Percentiles rank a stretch among this genome's conserved stretches.
Evolutionary conservation across 2,329 filamentous ascomycete genomes (phyloP).

Genomic region (Sclerotinia glacialis): DNA sequence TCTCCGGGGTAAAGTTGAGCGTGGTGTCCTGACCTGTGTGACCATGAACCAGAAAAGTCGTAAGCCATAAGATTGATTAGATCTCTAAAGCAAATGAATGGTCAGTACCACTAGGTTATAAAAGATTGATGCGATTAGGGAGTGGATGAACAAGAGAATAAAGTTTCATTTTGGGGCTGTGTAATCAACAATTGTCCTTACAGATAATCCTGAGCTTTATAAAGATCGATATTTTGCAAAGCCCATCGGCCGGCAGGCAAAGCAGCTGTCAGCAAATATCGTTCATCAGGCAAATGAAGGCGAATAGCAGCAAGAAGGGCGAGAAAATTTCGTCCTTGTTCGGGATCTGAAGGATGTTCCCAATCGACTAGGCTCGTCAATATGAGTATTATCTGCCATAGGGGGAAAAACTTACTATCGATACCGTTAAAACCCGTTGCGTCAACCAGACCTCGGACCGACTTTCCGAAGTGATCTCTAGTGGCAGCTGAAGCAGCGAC

Average conservation of each 20-base stretch:
- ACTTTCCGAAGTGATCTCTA: conserved; percentile 68
- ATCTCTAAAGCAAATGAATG: conserved; percentile 44
- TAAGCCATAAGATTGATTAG: conserved; percentile 78
- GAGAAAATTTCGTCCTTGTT: conserved; percentile 69
- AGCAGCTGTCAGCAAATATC: conserved; percentile 68
- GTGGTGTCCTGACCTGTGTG: conserved; percentile 66
- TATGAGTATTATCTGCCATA: not conserved
- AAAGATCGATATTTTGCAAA: conserved; percentile 67
- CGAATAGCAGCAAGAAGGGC: conserved; percentile 65
- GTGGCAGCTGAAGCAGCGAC: conserved; percentile 60
- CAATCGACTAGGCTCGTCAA: conserved; percentile 62
- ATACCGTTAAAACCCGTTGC: conserved; percentile 71
- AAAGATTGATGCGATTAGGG: not conserved
- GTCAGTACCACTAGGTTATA: not conserved
- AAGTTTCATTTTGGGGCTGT: not conserved
- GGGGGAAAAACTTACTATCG: conserved; percentile 57
- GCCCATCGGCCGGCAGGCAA: conserved; percentile 66
- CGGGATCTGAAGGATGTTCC: conserved; percentile 67
- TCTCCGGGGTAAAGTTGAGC: conserved; percentile 65
- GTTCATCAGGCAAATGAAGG: conserved; percentile 62
- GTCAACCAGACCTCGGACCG: conserved; percentile 64
- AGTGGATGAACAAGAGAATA: not conserved
- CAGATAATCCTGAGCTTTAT: conserved; percentile 59
- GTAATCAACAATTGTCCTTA: conserved; percentile 3
- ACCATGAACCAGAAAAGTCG: conserved; percentile 74